Percentiles rank a stretch among this genome's conserved stretches.
phyloP scores from a whole-genome alignment of 164 flowering plant species.

The Magnolia sinica region DNA sequence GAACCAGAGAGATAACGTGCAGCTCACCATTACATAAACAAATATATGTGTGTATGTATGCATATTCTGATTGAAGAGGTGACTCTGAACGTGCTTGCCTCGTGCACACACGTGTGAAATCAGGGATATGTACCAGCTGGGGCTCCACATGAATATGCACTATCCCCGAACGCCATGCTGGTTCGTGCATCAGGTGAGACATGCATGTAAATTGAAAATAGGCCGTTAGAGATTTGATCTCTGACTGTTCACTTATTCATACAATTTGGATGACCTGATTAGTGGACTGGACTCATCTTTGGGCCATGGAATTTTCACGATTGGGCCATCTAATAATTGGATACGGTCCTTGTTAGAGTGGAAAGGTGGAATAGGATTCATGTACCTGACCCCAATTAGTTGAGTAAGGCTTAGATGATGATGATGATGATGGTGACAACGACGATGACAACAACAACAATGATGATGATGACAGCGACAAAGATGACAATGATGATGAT shows the following conservation, averaged over 20 bases:
- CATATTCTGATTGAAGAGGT: background rate
- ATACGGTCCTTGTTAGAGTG: too few species aligned
- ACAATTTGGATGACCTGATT: too few species aligned
- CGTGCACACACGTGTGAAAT: background rate
- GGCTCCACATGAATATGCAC: background rate
- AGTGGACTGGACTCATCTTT: too few species aligned
- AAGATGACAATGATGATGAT: too few species aligned
- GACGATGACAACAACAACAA: too few species aligned
- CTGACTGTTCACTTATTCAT: background rate
- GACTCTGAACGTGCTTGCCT: background rate
- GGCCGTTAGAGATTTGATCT: background rate
- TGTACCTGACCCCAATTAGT: too few species aligned
- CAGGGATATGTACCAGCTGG: background rate
- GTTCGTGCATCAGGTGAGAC: background rate
- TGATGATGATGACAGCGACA: too few species aligned
- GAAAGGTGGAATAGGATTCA: too few species aligned
- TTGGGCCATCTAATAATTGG: too few species aligned
- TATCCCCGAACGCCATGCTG: background rate
- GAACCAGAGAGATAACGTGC: background rate
- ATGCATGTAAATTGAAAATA: background rate
- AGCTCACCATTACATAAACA: background rate
- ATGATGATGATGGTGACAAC: too few species aligned
- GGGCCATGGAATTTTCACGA: too few species aligned
- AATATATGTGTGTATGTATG: background rate
- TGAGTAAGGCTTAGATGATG: too few species aligned